Evolutionary conservation across 2,329 filamentous ascomycete genomes (phyloP).

Genomic region (Torrubiella hemipterigena): DNA sequence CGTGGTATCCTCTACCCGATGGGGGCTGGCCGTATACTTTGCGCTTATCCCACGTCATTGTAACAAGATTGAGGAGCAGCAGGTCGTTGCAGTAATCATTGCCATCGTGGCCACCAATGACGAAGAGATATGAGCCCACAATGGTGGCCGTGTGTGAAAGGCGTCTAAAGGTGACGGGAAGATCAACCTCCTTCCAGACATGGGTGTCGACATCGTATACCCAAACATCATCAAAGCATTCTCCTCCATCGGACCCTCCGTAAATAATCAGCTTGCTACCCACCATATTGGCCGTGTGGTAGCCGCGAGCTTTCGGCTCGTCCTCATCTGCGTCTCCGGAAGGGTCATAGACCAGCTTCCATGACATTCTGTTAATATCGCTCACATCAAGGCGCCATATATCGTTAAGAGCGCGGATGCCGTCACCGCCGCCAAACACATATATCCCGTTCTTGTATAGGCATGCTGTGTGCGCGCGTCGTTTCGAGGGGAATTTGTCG

Average conservation of each 20-base stretch:
- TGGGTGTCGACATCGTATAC: constrained; percentile 56
- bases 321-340: constrained; percentile 24
- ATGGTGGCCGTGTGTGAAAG: constrained; percentile 58
- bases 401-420: constrained; percentile 57
- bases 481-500: constrained; percentile 45
- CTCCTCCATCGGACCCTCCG: constrained; percentile 57
- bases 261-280: constrained; percentile 61
- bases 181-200: constrained; percentile 45
- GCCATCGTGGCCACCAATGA: constrained; percentile 59
- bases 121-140: constrained; percentile 58
- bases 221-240: constrained; percentile 65
- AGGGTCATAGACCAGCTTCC: constrained; percentile 48
- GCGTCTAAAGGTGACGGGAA: constrained; percentile 49
- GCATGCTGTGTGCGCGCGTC: constrained; percentile 59
- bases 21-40: constrained; percentile 52
- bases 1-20: constrained; percentile 54
- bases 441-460: constrained; percentile 61
- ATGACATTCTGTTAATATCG: constrained; percentile 55
- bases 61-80: constrained; percentile 56
- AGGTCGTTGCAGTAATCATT: constrained; percentile 60
- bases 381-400: constrained; percentile 61
- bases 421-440: constrained; percentile 60
- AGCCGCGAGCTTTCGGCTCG: constrained; percentile 52
- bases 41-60: constrained; percentile 61
- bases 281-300: constrained; percentile 64